Evolutionary conservation across 2,329 filamentous ascomycete genomes (phyloP).

Genomic region (Aureobasidium sp.): DNA sequence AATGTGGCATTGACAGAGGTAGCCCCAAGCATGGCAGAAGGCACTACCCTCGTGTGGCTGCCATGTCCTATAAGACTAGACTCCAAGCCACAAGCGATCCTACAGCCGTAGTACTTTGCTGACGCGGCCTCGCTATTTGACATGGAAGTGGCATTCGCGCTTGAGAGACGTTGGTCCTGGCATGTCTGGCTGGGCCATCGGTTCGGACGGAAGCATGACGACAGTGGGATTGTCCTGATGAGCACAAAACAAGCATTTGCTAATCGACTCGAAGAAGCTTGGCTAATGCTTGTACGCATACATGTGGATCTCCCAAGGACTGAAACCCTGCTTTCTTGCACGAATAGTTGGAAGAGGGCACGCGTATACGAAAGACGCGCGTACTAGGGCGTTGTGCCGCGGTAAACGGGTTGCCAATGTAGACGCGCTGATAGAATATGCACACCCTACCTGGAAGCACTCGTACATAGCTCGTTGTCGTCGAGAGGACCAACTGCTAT

Average conservation of each 20-base stretch:
- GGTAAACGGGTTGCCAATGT: not conserved
- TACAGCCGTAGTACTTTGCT: not conserved
- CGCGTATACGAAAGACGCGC: not conserved
- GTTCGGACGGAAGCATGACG: conserved; percentile 3
- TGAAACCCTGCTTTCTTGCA: not conserved
- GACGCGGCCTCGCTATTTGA: conserved; percentile 1
- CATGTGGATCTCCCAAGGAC: not conserved
- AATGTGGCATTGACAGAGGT: not conserved
- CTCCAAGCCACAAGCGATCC: not conserved
- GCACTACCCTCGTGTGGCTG: not conserved
- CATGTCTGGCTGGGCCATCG: not conserved
- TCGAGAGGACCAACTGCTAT: not conserved
- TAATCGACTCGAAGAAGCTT: not conserved
- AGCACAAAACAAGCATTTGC: not conserved
- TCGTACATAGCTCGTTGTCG: not conserved
- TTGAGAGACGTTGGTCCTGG: not conserved
- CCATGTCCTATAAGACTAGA: conserved; percentile 2
- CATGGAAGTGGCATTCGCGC: not conserved
- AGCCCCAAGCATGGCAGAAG: not conserved
- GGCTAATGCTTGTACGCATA: not conserved
- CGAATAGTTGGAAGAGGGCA: not conserved
- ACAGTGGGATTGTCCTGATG: not conserved
- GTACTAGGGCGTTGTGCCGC: not conserved
- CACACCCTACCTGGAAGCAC: not conserved
- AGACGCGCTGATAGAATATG: not conserved